Percentiles rank a stretch among this genome's conserved stretches.
Evolutionary conservation across 352 stramenopile species (phyloP).

Genomic region (Pythium brassicae): DNA sequence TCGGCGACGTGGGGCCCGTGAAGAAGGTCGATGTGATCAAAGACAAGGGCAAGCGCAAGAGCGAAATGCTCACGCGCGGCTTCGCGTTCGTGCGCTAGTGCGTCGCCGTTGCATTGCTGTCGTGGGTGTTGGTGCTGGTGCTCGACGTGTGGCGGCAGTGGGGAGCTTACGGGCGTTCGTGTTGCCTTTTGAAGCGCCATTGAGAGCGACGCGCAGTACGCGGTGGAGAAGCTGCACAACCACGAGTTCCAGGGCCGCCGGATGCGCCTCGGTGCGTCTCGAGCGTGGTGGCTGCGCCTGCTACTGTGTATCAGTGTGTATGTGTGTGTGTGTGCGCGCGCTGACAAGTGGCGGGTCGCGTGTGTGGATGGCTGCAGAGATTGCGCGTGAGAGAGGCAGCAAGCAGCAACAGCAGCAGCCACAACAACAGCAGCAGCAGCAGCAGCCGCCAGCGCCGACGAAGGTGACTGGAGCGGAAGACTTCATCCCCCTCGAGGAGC

Average conservation of each 20-base stretch:
- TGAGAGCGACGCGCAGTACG: constrained; percentile 58
- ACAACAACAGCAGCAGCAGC: constrained; percentile 10
- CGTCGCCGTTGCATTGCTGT: constrained; percentile 15
- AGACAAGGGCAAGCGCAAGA: constrained; percentile 83
- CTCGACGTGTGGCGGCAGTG: background rate
- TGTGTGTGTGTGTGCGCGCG: background rate
- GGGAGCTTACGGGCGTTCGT: background rate
- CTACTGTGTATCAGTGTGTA: too few species aligned
- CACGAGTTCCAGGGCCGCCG: constrained; percentile 72
- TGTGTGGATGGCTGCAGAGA: constrained; percentile 27
- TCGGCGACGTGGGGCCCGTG: constrained; percentile 75
- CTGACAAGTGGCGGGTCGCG: background rate
- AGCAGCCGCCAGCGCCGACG: background rate
- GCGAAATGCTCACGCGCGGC: constrained; percentile 72
- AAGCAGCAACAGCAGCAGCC: constrained; percentile 19
- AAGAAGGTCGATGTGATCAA: constrained; percentile 89
- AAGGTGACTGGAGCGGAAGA: constrained; percentile 8
- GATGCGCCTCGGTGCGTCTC: constrained; percentile 68
- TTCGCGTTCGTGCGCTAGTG: constrained; percentile 88
- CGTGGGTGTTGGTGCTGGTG: background rate
- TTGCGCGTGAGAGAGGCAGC: constrained; percentile 70
- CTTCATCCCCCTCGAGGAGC: constrained; percentile 12
- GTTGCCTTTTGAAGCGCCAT: constrained; percentile 41
- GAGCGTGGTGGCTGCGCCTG: too few species aligned
- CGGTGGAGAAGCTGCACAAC: constrained; percentile 74